phyloP scores from a whole-genome alignment of 352 stramenopile genomes.

The Nothophytophthora sp. region DNA sequence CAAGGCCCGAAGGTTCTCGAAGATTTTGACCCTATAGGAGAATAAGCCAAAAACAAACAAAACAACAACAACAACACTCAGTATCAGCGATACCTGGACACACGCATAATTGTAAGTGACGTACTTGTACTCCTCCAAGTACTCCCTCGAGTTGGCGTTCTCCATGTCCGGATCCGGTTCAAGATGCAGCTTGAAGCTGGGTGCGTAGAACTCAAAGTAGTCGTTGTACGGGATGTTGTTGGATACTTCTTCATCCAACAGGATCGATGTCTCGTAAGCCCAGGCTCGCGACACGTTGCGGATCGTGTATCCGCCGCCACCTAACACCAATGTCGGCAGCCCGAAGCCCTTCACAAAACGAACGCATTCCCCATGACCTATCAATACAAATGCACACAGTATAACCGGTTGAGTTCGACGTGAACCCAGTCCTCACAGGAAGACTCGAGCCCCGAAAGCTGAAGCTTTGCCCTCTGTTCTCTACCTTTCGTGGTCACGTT shows the following conservation, averaged over 20 bases:
- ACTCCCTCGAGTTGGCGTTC: conserved; percentile 84
- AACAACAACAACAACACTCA: not conserved
- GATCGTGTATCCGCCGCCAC: conserved; percentile 86
- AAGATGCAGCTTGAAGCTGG: conserved; percentile 85
- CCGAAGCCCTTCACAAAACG: conserved; percentile 89
- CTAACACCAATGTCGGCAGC: conserved; percentile 81
- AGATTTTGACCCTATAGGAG: conserved; percentile 70
- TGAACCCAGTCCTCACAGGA: no score
- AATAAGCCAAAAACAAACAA: not conserved
- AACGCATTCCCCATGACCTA: conserved; percentile 79
- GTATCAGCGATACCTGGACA: not conserved
- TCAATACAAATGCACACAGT: not conserved
- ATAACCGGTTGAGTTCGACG: no score
- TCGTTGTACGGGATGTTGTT: conserved; percentile 87
- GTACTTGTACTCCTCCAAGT: conserved; percentile 87
- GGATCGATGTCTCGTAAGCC: conserved; percentile 97
- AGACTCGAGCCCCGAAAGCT: no score
- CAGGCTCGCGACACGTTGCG: conserved; percentile 93
- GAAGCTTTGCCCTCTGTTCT: not conserved
- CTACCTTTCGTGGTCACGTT: conserved; percentile 93
- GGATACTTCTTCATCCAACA: conserved; percentile 82
- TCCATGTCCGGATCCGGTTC: conserved; percentile 77
- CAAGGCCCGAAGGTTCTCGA: conserved; percentile 77
- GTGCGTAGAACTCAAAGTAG: conserved; percentile 87
- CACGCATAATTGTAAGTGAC: no score